Percentiles rank a stretch among this genome's conserved stretches.
Evolutionary conservation across 73 alveolate species (phyloP).

Genomic region (Uronychia setigera): DNA sequence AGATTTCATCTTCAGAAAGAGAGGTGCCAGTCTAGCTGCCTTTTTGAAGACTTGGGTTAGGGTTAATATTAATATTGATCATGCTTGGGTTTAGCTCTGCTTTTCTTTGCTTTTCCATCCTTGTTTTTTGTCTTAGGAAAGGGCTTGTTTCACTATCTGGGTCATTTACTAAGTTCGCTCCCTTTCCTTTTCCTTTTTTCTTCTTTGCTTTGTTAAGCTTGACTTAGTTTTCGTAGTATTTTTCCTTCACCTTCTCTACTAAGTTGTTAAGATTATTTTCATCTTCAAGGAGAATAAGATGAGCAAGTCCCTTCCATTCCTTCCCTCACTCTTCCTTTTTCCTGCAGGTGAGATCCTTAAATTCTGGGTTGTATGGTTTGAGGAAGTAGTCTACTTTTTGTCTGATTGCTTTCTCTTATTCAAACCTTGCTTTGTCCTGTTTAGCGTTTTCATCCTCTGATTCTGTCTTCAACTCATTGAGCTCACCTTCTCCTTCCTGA

Average conservation of each 20-base stretch:
- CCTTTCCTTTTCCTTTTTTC: not conserved
- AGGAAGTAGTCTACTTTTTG: not conserved
- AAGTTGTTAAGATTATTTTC: not conserved
- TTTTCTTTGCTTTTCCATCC: no score
- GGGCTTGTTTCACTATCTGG: no score
- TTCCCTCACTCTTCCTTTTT: not conserved
- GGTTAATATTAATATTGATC: no score
- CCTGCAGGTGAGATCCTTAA: not conserved
- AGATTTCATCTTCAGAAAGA: no score
- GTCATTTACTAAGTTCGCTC: no score
- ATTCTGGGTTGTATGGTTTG: not conserved
- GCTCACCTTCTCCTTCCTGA: not conserved
- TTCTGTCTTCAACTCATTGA: not conserved
- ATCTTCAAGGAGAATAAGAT: not conserved
- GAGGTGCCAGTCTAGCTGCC: no score
- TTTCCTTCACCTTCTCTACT: not conserved
- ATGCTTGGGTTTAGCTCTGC: no score
- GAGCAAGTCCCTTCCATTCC: not conserved
- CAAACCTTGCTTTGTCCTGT: not conserved
- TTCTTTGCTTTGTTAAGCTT: not conserved
- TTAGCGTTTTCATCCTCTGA: not conserved
- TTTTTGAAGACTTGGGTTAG: no score
- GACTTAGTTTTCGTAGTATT: not conserved
- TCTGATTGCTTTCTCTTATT: not conserved
- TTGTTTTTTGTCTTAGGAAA: no score